These are phyloP conservation scores for Scutellaria baicalensis DNA, from an alignment of 257 asterid genomes.

Conservation along the genomic window DNA sequence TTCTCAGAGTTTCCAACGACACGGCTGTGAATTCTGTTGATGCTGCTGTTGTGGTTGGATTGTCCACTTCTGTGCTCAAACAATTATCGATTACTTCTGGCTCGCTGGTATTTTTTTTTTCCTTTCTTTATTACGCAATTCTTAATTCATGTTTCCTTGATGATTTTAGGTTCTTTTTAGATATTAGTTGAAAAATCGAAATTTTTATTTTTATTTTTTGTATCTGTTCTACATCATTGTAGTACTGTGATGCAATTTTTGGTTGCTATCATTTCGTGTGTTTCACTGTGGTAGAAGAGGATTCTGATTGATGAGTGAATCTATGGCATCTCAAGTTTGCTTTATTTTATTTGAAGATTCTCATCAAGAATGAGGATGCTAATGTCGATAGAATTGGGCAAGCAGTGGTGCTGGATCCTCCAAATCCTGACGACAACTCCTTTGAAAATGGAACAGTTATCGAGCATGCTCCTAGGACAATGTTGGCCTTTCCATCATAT, in stretches of 20 bases:
- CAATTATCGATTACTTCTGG: constrained; percentile 81
- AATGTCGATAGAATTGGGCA: constrained; percentile 66
- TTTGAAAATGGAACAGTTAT: constrained; percentile 13
- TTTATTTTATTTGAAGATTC: constrained; percentile 34
- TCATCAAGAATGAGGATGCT: constrained; percentile 49
- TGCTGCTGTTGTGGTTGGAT: constrained; percentile 60
- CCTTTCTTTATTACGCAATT: background rate
- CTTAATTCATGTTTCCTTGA: background rate
- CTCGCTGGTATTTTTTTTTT: constrained; percentile 46
- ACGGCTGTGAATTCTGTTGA: constrained; percentile 32
- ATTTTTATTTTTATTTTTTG: background rate
- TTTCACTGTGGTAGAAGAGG: background rate
- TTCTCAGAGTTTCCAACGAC: constrained; percentile 38
- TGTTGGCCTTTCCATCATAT: constrained; percentile 53
- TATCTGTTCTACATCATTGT: background rate
- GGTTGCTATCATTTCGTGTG: background rate
- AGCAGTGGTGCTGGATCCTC: constrained; percentile 77
- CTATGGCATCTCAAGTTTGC: background rate
- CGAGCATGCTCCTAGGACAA: constrained; percentile 27
- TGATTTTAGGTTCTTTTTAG: background rate
- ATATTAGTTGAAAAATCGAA: background rate
- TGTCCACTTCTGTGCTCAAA: constrained; percentile 63
- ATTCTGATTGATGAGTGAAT: background rate
- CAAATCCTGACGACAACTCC: constrained; percentile 24
- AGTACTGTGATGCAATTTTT: background rate